These are phyloP conservation scores for Podospora pseudocomata DNA, from an alignment of 495 filamentous ascomycete species.

Conservation along the genomic window DNA sequence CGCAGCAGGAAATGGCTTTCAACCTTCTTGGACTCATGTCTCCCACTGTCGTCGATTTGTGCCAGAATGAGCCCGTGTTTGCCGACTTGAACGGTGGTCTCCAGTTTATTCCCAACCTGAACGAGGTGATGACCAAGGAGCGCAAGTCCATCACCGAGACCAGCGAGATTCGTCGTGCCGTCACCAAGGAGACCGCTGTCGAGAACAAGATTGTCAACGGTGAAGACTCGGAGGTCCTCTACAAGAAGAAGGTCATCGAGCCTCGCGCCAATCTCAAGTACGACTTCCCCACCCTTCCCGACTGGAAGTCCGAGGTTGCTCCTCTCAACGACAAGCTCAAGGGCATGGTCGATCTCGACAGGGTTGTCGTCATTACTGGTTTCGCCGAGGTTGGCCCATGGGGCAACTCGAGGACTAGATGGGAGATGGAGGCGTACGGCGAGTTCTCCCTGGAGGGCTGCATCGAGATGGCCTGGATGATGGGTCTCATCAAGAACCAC, in stretches of 20 bases:
- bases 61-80: conserved; percentile 92
- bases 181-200: conserved; percentile 91
- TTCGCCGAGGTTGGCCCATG: conserved; percentile 96
- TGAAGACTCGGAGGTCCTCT: conserved; percentile 83
- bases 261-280: conserved; percentile 97
- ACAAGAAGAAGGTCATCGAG: conserved; percentile 87
- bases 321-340: conserved; percentile 82
- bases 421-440: conserved; percentile 98
- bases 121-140: conserved; percentile 83
- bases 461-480: conserved; percentile 99
- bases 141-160: conserved; percentile 91
- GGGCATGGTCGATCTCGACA: conserved; percentile 98
- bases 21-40: conserved; percentile 97
- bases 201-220: conserved; percentile 98
- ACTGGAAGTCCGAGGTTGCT: conserved; percentile 87
- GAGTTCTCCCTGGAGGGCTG: conserved; percentile 97
- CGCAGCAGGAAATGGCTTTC: conserved; percentile 99
- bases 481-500: conserved; percentile 98
- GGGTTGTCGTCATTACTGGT: conserved; percentile 94
- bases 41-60: conserved; percentile 88
- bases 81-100: conserved; percentile 97
- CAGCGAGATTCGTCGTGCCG: conserved; percentile 86
- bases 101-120: conserved; percentile 96
- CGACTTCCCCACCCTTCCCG: conserved; percentile 82
- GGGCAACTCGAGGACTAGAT: conserved; percentile 96